Evolutionary conservation across 208 protist genomes (phyloP).

Genomic region (Trypanosomatidae sp.): DNA sequence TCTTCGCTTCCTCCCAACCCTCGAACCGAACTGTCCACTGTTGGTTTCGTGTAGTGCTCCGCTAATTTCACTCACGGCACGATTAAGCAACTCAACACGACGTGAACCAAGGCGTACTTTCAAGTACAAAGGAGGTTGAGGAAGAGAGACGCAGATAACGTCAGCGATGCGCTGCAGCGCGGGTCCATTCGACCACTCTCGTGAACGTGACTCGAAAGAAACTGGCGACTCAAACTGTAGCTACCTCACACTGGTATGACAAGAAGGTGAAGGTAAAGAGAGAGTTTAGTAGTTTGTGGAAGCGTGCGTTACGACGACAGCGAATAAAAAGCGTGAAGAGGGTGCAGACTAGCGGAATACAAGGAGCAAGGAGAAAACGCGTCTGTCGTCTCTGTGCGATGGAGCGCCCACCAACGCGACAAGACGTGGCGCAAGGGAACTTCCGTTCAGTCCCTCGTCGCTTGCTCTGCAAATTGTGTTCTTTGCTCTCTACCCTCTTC

Average conservation of each 20-base stretch:
- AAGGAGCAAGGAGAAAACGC: not conserved
- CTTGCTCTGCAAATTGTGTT: not conserved
- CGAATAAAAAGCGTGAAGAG: not conserved
- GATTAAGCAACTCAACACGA: not conserved
- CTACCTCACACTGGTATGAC: not conserved
- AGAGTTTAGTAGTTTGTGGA: not conserved
- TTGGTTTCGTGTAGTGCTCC: not conserved
- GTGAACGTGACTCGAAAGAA: not conserved
- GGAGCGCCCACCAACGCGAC: not conserved
- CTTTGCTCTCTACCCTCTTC: not conserved
- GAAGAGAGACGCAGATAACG: not conserved
- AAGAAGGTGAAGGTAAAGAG: not conserved
- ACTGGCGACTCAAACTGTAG: not conserved
- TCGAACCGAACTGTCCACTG: not conserved
- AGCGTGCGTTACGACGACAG: not conserved
- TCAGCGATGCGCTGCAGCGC: not conserved
- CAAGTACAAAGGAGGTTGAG: not conserved
- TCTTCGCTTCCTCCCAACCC: not conserved
- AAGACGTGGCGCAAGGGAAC: not conserved
- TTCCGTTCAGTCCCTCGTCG: not conserved
- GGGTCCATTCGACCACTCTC: not conserved
- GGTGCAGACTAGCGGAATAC: not conserved
- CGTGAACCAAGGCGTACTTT: not conserved
- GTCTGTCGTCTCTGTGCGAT: not conserved
- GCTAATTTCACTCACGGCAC: not conserved